phyloP scores from a whole-genome alignment of 2,329 filamentous ascomycete species.

The Reticulascus tulasneorum region DNA sequence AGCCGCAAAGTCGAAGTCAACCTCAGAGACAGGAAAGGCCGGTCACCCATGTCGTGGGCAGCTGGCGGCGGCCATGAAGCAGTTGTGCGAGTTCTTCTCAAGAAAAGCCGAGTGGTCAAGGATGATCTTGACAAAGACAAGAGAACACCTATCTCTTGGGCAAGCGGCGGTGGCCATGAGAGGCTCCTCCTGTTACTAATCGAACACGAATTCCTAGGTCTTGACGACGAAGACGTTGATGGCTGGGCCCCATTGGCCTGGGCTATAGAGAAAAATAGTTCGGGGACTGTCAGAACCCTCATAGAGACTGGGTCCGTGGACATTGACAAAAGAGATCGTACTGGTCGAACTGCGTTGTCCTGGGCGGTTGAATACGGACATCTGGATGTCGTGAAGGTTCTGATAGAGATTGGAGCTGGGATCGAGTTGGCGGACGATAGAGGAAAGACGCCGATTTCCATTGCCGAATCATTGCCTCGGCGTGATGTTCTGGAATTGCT shows the following conservation, averaged over 20 bases:
- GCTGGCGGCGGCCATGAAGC: slow-evolving; percentile 21
- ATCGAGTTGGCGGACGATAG: too few relatives aligned
- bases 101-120: slow-evolving; percentile 20
- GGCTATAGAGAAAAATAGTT: slow-evolving; percentile 22
- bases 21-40: slow-evolving; percentile 22
- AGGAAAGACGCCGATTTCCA: too few relatives aligned
- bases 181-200: slow-evolving; percentile 23
- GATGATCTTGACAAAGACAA: slow-evolving; percentile 22
- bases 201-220: slow-evolving; percentile 20
- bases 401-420: too few relatives aligned
- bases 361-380: slow-evolving; percentile 31
- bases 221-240: slow-evolving; percentile 26
- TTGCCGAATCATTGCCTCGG: too few relatives aligned
- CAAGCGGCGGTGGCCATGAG: slow-evolving; percentile 18
- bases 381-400: slow-evolving; percentile 16
- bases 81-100: slow-evolving; percentile 20
- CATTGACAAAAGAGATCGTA: too few relatives aligned
- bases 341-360: slow-evolving; percentile 26
- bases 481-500: too few relatives aligned
- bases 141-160: slow-evolving; percentile 28
- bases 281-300: slow-evolving; percentile 23
- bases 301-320: slow-evolving; percentile 22
- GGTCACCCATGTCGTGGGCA: slow-evolving; percentile 26
- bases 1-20: slow-evolving; percentile 21
- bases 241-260: slow-evolving; percentile 32